A percentile compares a stretch with the other conserved stretches of the same genome.
Evolutionary conservation across 2,329 filamentous ascomycete species (phyloP).

Genomic region (Cryphonectria naterciae): DNA sequence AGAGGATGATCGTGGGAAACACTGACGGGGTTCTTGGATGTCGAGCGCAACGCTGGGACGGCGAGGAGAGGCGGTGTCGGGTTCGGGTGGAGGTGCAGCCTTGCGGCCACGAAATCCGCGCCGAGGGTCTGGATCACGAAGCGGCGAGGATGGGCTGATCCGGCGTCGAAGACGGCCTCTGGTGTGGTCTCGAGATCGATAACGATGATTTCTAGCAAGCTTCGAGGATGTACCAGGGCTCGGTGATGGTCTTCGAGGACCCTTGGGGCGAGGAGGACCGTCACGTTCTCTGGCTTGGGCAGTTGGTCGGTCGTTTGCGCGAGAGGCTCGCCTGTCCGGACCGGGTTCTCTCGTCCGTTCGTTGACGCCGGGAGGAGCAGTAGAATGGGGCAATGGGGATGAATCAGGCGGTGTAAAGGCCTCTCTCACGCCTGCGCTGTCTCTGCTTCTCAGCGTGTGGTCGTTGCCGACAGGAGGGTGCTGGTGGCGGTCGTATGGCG

Average conservation of each 20-base stretch:
- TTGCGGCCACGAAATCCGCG: conserved; percentile 45
- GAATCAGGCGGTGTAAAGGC: conserved; percentile 33
- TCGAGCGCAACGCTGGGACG: conserved; percentile 14
- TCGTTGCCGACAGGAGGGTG: conserved; percentile 37
- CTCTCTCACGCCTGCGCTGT: conserved; percentile 41
- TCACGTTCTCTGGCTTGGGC: conserved; percentile 29
- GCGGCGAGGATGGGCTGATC: conserved; percentile 35
- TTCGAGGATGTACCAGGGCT: conserved; percentile 36
- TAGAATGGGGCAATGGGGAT: conserved; percentile 36
- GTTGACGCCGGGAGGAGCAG: conserved; percentile 35
- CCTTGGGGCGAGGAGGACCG: conserved; percentile 33
- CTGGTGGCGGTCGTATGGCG: conserved; percentile 46
- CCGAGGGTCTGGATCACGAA: conserved; percentile 36
- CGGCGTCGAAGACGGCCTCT: conserved; percentile 40
- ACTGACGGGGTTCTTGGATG: conserved; percentile 24
- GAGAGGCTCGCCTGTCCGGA: conserved; percentile 22
- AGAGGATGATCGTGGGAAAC: conserved; percentile 33
- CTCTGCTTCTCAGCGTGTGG: conserved; percentile 42
- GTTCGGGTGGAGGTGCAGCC: conserved; percentile 38
- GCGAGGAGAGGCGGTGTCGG: conserved; percentile 30
- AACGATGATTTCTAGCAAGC: conserved; percentile 42
- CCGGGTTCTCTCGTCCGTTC: conserved; percentile 28
- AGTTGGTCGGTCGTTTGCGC: conserved; percentile 33
- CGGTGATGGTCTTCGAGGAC: conserved; percentile 38
- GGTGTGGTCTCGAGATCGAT: conserved; percentile 44